A percentile compares a stretch with the other conserved stretches of the same genome.
Conservation (phyloP, 768 basidiomycete genomes). For the Trametes cingulata region DNA sequence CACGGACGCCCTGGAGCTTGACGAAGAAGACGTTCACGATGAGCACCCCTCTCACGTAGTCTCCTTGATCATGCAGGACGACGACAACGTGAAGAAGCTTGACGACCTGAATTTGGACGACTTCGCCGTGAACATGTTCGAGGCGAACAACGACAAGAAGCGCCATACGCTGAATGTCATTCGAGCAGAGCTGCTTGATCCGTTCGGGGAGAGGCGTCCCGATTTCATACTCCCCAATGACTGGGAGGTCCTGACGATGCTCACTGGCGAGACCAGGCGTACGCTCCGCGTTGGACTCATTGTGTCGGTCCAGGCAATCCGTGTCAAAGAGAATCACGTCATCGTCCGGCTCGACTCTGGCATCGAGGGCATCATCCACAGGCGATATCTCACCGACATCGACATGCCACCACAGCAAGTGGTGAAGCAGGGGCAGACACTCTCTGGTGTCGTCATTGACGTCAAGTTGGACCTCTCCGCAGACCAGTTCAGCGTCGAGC, state of each 20-base stretch:
- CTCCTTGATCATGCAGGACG: conserved; percentile 80
- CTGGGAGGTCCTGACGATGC: conserved; percentile 91
- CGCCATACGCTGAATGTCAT: conserved; percentile 89
- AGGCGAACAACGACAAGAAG: conserved; percentile 82
- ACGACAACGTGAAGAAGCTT: conserved; percentile 76
- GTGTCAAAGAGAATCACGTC: conserved; percentile 52
- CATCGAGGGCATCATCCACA: conserved; percentile 76
- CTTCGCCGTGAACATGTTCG: conserved; percentile 89
- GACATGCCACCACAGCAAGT: conserved; percentile 36
- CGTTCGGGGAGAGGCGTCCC: conserved; percentile 75
- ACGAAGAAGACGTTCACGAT: conserved; percentile 94
- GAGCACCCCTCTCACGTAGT: conserved; percentile 92
- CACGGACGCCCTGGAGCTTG: conserved; percentile 93
- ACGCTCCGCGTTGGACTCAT: conserved; percentile 81
- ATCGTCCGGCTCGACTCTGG: conserved; percentile 89
- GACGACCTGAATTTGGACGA: conserved; percentile 93
- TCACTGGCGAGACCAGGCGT: conserved; percentile 84
- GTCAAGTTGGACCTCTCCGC: conserved; percentile 62
- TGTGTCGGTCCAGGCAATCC: conserved; percentile 70
- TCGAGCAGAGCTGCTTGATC: conserved; percentile 77
- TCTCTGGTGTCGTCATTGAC: conserved; percentile 77
- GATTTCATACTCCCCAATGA: conserved; percentile 62
- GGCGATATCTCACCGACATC: conserved; percentile 52
- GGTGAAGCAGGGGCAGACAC: conserved; percentile 76
- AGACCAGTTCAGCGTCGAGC: conserved; percentile 66